These are phyloP conservation scores for Linnemannia elongata DNA, from an alignment of 192 early-diverging fungal species.

Conservation along the genomic window DNA sequence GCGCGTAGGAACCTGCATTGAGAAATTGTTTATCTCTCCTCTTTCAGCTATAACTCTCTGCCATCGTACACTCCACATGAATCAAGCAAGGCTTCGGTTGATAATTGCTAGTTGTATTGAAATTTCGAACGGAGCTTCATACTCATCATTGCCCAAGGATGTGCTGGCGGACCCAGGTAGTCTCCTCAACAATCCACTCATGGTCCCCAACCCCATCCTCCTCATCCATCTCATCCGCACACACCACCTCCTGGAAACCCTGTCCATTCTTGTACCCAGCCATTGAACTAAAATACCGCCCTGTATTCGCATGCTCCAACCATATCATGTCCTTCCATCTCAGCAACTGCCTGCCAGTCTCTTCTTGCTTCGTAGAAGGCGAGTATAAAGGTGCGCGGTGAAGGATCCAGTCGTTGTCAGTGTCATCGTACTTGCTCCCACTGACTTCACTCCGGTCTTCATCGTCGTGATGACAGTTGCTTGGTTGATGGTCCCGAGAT, in stretches of 20 bases:
- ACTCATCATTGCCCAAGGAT: constrained; percentile 30
- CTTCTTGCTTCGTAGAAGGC: background rate
- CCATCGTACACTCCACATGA: too few species aligned
- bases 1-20: background rate
- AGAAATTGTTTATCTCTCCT: background rate
- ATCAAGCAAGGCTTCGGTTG: too few species aligned
- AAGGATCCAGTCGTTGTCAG: constrained; percentile 49
- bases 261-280: constrained; percentile 34
- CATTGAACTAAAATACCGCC: constrained; percentile 31
- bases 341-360: constrained; percentile 7
- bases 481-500: constrained; percentile 11
- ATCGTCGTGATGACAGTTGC: constrained; percentile 15
- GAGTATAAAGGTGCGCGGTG: background rate
- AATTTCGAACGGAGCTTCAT: too few species aligned
- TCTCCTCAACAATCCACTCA: constrained; percentile 55
- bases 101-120: too few species aligned
- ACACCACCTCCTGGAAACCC: constrained; percentile 45
- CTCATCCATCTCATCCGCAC: constrained; percentile 4
- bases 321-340: constrained; percentile 48
- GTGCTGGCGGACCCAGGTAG: constrained; percentile 50
- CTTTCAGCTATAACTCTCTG: too few species aligned
- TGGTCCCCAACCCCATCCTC: constrained; percentile 32
- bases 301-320: constrained; percentile 39
- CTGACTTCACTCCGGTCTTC: constrained; percentile 34
- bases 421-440: constrained; percentile 35